Evolutionary conservation across 176 grass and related monocot species (phyloP).

Genomic region (Carex myosuroides): DNA sequence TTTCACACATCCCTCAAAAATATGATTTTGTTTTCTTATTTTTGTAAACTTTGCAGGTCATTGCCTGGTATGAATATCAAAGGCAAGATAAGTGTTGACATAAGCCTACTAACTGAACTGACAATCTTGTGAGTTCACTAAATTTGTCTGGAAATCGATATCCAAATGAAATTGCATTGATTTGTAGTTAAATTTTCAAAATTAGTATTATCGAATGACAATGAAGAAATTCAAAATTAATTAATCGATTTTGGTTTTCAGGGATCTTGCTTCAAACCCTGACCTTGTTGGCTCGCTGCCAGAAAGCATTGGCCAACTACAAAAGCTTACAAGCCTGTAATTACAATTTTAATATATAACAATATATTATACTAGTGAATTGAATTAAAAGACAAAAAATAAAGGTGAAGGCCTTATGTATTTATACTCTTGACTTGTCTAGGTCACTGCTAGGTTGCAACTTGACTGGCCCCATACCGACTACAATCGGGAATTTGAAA

Average conservation of each 20-base stretch:
- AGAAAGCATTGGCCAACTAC: slow-evolving; percentile 66
- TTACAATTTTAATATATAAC: slow-evolving; percentile 21
- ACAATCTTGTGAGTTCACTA: slow-evolving; percentile 55
- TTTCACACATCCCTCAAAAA: not conserved
- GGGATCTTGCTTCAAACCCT: slow-evolving; percentile 71
- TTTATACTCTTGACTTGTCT: not conserved
- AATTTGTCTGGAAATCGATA: slow-evolving; percentile 6
- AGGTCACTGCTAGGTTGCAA: slow-evolving; percentile 80
- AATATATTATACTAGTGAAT: slow-evolving; percentile 5
- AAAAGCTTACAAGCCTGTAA: slow-evolving; percentile 70
- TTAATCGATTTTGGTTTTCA: slow-evolving; percentile 39
- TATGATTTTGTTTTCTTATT: not conserved
- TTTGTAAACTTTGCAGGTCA: slow-evolving; percentile 40
- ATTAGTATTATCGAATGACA: not conserved
- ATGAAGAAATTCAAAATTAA: not conserved
- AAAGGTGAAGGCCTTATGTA: slow-evolving; percentile 5
- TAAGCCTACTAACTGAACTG: slow-evolving; percentile 59
- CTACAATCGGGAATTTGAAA: slow-evolving; percentile 52
- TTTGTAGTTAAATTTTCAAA: slow-evolving; percentile 7
- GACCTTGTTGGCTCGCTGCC: slow-evolving; percentile 48
- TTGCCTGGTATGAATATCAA: slow-evolving; percentile 47
- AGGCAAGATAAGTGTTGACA: slow-evolving; percentile 46
- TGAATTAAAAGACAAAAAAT: not conserved
- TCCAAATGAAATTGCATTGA: not conserved
- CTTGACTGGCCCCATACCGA: slow-evolving; percentile 56